Evolutionary conservation across 257 asterid species (phyloP).

Genomic region (Nicotiana tomentosiformis): DNA sequence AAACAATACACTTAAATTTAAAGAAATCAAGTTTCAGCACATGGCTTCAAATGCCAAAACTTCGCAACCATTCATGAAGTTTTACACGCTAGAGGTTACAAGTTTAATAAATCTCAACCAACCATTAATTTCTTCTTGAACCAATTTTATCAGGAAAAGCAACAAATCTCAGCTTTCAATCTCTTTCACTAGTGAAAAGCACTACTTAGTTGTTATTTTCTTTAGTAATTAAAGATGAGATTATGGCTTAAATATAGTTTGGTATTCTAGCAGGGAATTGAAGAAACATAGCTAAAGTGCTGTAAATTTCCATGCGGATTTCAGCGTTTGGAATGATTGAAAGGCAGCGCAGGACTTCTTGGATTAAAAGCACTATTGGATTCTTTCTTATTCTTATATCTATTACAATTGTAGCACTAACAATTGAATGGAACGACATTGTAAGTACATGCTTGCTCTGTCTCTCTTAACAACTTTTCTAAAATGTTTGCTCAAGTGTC

Average conservation of each 20-base stretch:
- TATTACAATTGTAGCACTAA: slow-evolving; percentile 25
- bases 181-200: background rate
- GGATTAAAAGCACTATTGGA: slow-evolving; percentile 30
- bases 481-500: background rate
- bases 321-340: slow-evolving; percentile 20
- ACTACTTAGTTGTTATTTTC: background rate
- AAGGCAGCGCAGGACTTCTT: slow-evolving; percentile 19
- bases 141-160: background rate
- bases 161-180: background rate
- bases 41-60: slow-evolving; percentile 7
- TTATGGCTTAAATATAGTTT: background rate
- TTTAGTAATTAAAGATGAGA: background rate
- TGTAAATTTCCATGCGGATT: background rate
- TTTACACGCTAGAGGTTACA: background rate
- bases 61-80: background rate
- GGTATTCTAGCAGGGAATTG: background rate
- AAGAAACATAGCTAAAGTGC: background rate
- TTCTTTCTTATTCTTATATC: slow-evolving; percentile 31
- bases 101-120: background rate
- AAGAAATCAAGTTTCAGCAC: slow-evolving; percentile 3
- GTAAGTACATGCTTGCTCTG: slow-evolving; percentile 29
- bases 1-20: background rate
- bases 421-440: slow-evolving; percentile 45
- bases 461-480: background rate
- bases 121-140: background rate